Base-by-base conservation (phyloP, 1,284 basidiomycete genomes). In the Ceratobasidium sp. region DNA sequence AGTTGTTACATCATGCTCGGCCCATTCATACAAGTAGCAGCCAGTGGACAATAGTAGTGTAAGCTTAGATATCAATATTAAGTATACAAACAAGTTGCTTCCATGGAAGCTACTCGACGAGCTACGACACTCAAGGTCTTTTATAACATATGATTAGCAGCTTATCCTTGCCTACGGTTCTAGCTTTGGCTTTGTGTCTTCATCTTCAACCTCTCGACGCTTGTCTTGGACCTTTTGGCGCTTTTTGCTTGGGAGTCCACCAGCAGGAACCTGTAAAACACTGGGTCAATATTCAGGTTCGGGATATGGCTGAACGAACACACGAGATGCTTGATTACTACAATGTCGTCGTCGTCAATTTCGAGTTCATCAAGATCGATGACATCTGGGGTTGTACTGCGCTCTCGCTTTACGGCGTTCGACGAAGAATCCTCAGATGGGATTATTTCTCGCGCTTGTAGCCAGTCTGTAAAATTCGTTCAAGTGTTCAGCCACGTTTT, bases 311-410 rank as follows among this genome's bases (percentile, higher is more conserved):
- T 17, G 20, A 8, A 17, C 8, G 17, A 20, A 35, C 13, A 6
- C 20, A 61, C 58, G 35, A 37, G 11, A n/a, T 61, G 58, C 17
- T 37, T 61, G n/a, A 61, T 20, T 39, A 61, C n/a, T 20, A 37
- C 31, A 17, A 61, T n/a, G 2, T 61, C 58, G 17, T 61, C 58
- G n/a, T 61, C 58, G n/a, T 61, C 58, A 2, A 35, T 37, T 37
- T 61, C 58, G 35, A 61, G 31, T 15, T 61, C 58, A 10, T 61
- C 58, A 15, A 61, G 37, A 35, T 69, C 67, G 17, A 69, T 60
- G 20, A 69, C 39, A 11, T 69, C 67, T 13, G 26, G 37, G 4
- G 54, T 39, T 28, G n/a, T 56, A 20, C 20, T n/a, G 3, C 54
- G 67, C 13, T n/a, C 31, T 3, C 67, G 67, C 53, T 69, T 69